A percentile compares a stretch with the other conserved stretches of the same genome.
Conservation (phyloP, 2,329 filamentous ascomycete genomes). For the Xylaria sp. region DNA sequence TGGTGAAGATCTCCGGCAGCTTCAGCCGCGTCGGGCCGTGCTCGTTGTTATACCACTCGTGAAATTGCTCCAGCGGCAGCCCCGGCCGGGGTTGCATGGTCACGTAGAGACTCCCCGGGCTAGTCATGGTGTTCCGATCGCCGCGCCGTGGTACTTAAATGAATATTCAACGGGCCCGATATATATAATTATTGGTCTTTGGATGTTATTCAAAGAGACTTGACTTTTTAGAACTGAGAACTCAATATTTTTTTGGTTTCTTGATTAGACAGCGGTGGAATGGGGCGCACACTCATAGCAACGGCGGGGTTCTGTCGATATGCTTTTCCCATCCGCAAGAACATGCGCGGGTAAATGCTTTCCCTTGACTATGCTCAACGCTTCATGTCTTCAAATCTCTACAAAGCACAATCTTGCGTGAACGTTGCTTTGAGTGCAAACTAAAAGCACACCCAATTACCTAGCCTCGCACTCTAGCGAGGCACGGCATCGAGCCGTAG, state of each 20-base stretch:
- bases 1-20: constrained; percentile 72
- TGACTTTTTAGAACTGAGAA: neutral
- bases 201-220: neutral
- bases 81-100: constrained; percentile 79
- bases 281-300: neutral
- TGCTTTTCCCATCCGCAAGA: neutral
- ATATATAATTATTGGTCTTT: neutral
- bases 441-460: neutral
- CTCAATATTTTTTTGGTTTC: neutral
- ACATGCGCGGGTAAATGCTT: constrained; percentile 19
- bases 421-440: neutral
- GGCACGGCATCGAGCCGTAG: neutral
- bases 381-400: neutral
- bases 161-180: neutral
- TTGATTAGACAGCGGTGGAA: neutral
- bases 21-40: constrained; percentile 83
- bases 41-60: constrained; percentile 95
- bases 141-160: neutral
- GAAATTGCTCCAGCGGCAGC: constrained; percentile 72
- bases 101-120: constrained; percentile 78
- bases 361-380: constrained; percentile 1
- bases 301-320: constrained; percentile 13
- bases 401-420: neutral
- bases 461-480: neutral
- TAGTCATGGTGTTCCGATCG: constrained; percentile 45